Evolutionary conservation across 192 early-diverging fungal genomes (phyloP), one percentile per base, ranked within the genome.

Genomic region (Rhizophlyctis rosea): DNA sequence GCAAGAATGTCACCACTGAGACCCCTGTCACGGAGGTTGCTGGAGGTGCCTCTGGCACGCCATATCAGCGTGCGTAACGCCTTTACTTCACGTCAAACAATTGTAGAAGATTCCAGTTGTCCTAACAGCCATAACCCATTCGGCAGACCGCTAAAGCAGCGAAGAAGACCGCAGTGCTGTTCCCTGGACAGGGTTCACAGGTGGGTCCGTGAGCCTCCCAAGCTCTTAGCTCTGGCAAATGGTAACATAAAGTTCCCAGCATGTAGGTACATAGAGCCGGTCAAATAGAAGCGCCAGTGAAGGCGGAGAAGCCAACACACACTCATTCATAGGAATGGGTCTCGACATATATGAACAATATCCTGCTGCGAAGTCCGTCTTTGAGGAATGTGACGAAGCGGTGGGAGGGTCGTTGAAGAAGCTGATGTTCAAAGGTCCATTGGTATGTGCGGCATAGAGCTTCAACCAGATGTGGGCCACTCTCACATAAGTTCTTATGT

Each of bases 331-430:
- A 68, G 92, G 96, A 50, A 98, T 98, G 96, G 93, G 91, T 7
- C 78, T 76, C 65, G 96, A 96, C 74, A 74, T 98, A 30, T 92
- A 89, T 55, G 78, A 86, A 24, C 67, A 76, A 32, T 96, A 85
- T 50, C 48, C 85, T 11, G 84, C 79, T 1, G 89, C 96, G 16
- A 86, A 85, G 39, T 76, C 78, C 27, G 88, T 92, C 0, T 89
- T 98, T 64, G 93, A 96, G 53, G 91, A 95, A 66, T 90, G 82
- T n/a, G 90, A 98, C 55, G 88, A 90, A 5, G 87, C 81, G n/a
- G 74, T 98, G 1, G 88, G 85, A 4, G 81, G 81, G 30, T 69
- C 68, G 5, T 68, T 98, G 35, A 86, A 82, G 63, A 61, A 80
- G 31, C 76, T 96, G 49, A 94, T 96, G 83, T 96, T 98, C 76